A percentile compares a stretch with the other conserved stretches of the same genome.
These are phyloP conservation scores for Phytophthora constricta DNA, from an alignment of 352 stramenopile species.

Conservation along the genomic window DNA sequence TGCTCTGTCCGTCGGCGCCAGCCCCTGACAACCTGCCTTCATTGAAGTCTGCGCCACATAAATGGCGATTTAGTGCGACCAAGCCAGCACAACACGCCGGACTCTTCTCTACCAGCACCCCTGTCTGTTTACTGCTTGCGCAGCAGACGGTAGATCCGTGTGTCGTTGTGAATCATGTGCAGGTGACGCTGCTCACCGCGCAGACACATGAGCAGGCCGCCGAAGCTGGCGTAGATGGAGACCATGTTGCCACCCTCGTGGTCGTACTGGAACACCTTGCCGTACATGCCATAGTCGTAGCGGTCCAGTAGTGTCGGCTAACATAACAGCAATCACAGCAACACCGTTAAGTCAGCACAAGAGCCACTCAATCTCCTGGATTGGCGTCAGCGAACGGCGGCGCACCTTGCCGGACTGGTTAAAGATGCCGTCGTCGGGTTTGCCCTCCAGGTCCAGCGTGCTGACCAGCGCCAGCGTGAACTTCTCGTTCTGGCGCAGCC, in stretches of 20 bases:
- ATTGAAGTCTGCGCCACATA: background rate
- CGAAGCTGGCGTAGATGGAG: conserved; percentile 96
- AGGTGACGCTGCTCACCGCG: conserved; percentile 97
- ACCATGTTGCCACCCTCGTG: conserved; percentile 95
- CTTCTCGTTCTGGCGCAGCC: conserved; percentile 95
- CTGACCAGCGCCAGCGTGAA: conserved; percentile 96
- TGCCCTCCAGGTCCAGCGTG: conserved; percentile 96
- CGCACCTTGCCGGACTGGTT: conserved; percentile 91
- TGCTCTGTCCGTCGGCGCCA: conserved; percentile 1
- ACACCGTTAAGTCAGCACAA: conserved; percentile 11
- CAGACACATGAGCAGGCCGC: conserved; percentile 97
- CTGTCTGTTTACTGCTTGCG: conserved; percentile 76
- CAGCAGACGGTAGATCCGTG: conserved; percentile 94
- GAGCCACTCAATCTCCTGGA: background rate
- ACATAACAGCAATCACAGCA: conserved; percentile 1
- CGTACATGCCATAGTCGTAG: conserved; percentile 99
- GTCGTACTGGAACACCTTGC: conserved; percentile 97
- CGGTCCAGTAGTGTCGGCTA: conserved; percentile 94
- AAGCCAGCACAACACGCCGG: no score
- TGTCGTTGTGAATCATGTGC: conserved; percentile 97
- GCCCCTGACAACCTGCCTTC: background rate
- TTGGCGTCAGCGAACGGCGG: background rate
- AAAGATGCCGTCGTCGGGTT: conserved; percentile 95
- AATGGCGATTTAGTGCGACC: background rate
- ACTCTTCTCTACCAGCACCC: background rate